Evolutionary conservation across 345 rosid genomes (phyloP).

Genomic region (Salix brachista): DNA sequence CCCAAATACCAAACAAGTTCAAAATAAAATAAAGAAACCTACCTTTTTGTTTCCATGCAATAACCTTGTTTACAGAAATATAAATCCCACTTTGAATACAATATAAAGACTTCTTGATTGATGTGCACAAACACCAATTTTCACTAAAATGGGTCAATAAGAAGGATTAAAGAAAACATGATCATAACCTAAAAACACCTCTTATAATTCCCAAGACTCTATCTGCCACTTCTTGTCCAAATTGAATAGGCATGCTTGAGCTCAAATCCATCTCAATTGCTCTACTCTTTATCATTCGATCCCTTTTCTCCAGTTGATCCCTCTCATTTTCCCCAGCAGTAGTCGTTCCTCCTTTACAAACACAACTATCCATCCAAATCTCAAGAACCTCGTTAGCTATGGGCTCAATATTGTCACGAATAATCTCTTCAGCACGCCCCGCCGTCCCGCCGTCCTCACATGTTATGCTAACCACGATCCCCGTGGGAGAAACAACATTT

Average conservation of each 20-base stretch:
- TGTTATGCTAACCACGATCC: conserved; percentile 19
- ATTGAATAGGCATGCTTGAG: conserved; percentile 15
- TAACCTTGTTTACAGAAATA: too few relatives aligned
- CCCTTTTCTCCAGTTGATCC: conserved; percentile 20
- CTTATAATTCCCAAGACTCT: conserved; percentile 12
- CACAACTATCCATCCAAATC: conserved; percentile 18
- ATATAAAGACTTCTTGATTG: too few relatives aligned
- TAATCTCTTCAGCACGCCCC: conserved; percentile 1
- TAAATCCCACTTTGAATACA: too few relatives aligned
- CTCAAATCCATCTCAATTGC: conserved; percentile 24
- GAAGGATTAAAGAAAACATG: too few relatives aligned
- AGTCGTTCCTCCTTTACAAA: background rate
- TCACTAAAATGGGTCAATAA: too few relatives aligned
- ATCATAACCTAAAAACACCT: conserved; percentile 2
- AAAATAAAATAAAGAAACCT: too few relatives aligned
- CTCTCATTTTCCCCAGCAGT: conserved; percentile 9
- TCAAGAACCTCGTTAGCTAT: conserved; percentile 12
- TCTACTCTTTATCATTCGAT: conserved; percentile 15
- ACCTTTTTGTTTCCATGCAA: too few relatives aligned
- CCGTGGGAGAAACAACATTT: conserved; percentile 13
- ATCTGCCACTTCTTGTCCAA: conserved; percentile 18
- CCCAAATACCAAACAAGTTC: too few relatives aligned
- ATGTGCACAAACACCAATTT: too few relatives aligned
- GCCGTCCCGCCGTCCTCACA: background rate
- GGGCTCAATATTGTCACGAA: background rate